Evolutionary conservation across 2,329 filamentous ascomycete genomes (phyloP).

Genomic region (Fusarium beomiforme): DNA sequence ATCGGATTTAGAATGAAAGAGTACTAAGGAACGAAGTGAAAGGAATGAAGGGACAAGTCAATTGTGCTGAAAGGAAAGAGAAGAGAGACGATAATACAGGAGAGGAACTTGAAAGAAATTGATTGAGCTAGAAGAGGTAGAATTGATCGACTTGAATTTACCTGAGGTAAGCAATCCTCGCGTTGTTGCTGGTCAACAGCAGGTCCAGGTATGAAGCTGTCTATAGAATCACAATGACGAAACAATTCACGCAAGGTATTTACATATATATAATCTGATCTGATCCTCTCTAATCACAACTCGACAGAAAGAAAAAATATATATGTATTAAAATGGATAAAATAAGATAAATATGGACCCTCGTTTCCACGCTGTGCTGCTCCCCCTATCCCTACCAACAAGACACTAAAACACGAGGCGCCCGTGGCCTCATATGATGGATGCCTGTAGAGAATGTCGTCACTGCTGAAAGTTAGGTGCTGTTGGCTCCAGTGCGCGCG

Average conservation of each 20-base stretch:
- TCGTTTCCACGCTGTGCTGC: conserved; percentile 4
- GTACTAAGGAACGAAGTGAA: conserved; percentile 22
- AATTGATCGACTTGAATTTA: conserved; percentile 32
- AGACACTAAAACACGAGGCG: conserved; percentile 35
- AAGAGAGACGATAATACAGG: conserved; percentile 11
- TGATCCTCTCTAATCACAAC: background rate
- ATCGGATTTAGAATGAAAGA: conserved; percentile 1
- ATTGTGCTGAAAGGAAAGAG: conserved; percentile 12
- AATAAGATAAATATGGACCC: conserved; percentile 23
- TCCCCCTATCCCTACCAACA: background rate
- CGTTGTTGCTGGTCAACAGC: conserved; percentile 33
- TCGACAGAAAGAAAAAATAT: background rate
- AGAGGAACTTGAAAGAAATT: conserved; percentile 27
- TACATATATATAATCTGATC: conserved; percentile 6
- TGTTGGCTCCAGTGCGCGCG: conserved; percentile 15
- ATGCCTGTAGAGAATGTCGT: conserved; percentile 27
- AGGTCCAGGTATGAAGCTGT: conserved; percentile 19
- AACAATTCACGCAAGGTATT: no score
- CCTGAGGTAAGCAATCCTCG: conserved; percentile 35
- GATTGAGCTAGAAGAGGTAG: conserved; percentile 15
- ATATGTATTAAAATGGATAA: background rate
- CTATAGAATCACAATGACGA: conserved; percentile 28
- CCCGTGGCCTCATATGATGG: conserved; percentile 1
- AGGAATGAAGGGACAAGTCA: conserved; percentile 34
- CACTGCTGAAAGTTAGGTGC: conserved; percentile 12